A percentile compares a stretch with the other conserved stretches of the same genome.
Evolutionary conservation across 2,329 filamentous ascomycete genomes (phyloP).

Genomic region (Fusarium euwallaceae): DNA sequence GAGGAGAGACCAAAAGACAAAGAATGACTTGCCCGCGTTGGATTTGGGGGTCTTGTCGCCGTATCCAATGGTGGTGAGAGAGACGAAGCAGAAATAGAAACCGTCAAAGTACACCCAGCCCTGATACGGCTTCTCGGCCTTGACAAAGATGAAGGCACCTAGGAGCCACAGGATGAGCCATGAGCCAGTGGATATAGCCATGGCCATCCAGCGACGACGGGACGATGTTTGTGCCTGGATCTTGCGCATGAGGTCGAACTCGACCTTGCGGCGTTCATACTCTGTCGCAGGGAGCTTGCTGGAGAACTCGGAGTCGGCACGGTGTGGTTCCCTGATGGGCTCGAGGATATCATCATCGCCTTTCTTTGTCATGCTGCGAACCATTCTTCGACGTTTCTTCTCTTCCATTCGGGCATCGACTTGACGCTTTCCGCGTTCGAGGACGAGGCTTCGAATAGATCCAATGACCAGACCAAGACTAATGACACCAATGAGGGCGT

Average conservation of each 20-base stretch:
- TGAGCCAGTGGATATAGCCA: constrained; percentile 74
- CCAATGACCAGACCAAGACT: constrained; percentile 87
- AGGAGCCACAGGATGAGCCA: constrained; percentile 85
- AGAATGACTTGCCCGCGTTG: constrained; percentile 85
- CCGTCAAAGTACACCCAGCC: constrained; percentile 81
- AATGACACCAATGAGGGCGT: constrained; percentile 84
- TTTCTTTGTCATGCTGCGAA: constrained; percentile 60
- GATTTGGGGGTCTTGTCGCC: constrained; percentile 83
- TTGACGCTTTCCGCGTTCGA: constrained; percentile 68
- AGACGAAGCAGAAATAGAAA: constrained; percentile 89
- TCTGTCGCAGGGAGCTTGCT: constrained; percentile 53
- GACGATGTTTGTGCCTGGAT: constrained; percentile 77
- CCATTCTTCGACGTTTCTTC: constrained; percentile 65
- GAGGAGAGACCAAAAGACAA: constrained; percentile 92
- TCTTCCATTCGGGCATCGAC: constrained; percentile 71
- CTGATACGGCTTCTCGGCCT: constrained; percentile 66
- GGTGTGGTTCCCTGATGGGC: constrained; percentile 56
- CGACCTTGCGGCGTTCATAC: constrained; percentile 72
- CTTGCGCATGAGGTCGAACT: constrained; percentile 84
- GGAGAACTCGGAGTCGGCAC: constrained; percentile 24
- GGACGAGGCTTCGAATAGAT: constrained; percentile 77
- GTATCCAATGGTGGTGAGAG: constrained; percentile 88
- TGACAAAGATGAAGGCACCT: constrained; percentile 80
- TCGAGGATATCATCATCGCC: constrained; percentile 63
- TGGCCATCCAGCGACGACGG: constrained; percentile 80